Percentiles rank a stretch among this genome's conserved stretches.
These are phyloP conservation scores for Acer negundo DNA, from an alignment of 345 rosid genomes.

Conservation along the genomic window DNA sequence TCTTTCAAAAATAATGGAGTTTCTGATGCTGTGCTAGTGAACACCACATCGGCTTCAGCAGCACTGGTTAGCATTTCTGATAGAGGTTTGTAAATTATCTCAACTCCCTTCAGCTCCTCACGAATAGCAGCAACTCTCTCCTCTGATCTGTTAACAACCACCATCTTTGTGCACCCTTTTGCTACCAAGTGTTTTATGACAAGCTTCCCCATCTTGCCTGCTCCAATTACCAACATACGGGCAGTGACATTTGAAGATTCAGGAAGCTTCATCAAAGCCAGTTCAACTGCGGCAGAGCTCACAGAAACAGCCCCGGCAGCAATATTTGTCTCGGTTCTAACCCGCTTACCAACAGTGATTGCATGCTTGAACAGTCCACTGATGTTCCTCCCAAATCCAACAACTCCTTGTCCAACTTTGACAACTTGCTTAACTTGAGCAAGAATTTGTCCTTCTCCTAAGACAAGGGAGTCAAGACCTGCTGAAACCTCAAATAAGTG, in stretches of 20 bases:
- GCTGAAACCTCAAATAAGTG: slow-evolving; percentile 94
- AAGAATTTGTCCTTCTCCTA: slow-evolving; percentile 85
- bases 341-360: slow-evolving; percentile 72
- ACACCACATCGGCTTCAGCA: slow-evolving; percentile 83
- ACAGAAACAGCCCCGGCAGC: slow-evolving; percentile 82
- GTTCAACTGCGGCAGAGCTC: slow-evolving; percentile 80
- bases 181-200: slow-evolving; percentile 80
- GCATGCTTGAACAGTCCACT: slow-evolving; percentile 79
- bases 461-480: slow-evolving; percentile 83
- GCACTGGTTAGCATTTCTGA: slow-evolving; percentile 69
- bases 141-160: slow-evolving; percentile 70
- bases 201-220: slow-evolving; percentile 88
- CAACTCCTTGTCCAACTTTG: slow-evolving; percentile 75
- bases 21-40: slow-evolving; percentile 94
- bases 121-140: slow-evolving; percentile 80
- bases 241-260: slow-evolving; percentile 47
- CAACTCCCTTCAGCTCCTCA: slow-evolving; percentile 68
- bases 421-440: slow-evolving; percentile 82
- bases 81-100: slow-evolving; percentile 69
- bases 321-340: slow-evolving; percentile 71
- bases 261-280: slow-evolving; percentile 73
- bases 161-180: slow-evolving; percentile 65
- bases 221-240: slow-evolving; percentile 65
- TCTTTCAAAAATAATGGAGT: slow-evolving; percentile 74
- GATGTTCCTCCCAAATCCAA: slow-evolving; percentile 70